Conservation (phyloP, 2,329 filamentous ascomycete genomes). For the Davidsoniella australis region DNA sequence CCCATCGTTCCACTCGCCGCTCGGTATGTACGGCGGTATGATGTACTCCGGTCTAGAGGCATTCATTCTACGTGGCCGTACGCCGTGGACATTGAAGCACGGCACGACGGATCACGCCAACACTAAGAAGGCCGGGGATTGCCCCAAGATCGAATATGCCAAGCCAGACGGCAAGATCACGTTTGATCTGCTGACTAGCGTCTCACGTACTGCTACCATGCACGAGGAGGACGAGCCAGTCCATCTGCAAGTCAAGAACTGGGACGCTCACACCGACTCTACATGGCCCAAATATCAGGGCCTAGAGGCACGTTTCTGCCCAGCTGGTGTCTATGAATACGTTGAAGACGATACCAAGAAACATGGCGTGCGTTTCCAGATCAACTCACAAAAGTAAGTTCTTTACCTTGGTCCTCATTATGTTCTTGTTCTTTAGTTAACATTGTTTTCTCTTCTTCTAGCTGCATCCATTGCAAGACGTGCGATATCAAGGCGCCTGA, state of each 20-base stretch:
- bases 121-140: constrained; percentile 65
- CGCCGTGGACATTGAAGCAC: constrained; percentile 87
- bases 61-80: constrained; percentile 66
- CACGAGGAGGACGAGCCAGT: constrained; percentile 98
- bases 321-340: constrained; percentile 95
- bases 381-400: constrained; percentile 90
- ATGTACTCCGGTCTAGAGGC: constrained; percentile 88
- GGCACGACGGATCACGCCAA: constrained; percentile 58
- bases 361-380: constrained; percentile 86
- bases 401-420: neutral
- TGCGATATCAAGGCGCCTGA: constrained; percentile 96
- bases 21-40: constrained; percentile 80
- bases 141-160: constrained; percentile 81
- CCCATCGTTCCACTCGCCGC: constrained; percentile 74
- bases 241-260: constrained; percentile 86
- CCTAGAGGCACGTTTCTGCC: constrained; percentile 90
- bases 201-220: constrained; percentile 89
- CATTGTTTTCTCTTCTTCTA: constrained; percentile 21
- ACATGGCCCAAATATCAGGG: constrained; percentile 82
- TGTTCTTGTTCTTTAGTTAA: neutral
- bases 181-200: constrained; percentile 91
- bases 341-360: constrained; percentile 80
- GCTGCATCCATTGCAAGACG: constrained; percentile 98
- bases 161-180: constrained; percentile 91
- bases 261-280: constrained; percentile 72